Evolutionary conservation across 2,329 filamentous ascomycete species (phyloP).

Genomic region (Grosmannia clavigera): DNA sequence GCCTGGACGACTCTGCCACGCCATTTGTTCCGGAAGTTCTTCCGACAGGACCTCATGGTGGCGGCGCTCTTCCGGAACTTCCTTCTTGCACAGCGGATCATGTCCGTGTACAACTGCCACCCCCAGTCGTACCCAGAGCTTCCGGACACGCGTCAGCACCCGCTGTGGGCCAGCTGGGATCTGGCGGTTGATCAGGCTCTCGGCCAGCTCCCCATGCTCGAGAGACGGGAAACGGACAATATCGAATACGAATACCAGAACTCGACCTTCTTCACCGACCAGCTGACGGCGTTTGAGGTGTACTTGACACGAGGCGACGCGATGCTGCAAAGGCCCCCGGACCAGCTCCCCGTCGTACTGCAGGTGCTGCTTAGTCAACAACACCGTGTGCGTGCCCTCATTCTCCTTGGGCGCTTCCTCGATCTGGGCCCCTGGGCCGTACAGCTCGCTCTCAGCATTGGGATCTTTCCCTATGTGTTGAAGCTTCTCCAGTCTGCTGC

Average conservation of each 20-base stretch:
- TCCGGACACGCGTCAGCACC: constrained; percentile 91
- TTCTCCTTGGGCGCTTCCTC: constrained; percentile 83
- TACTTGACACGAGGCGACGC: constrained; percentile 75
- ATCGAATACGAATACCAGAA: constrained; percentile 85
- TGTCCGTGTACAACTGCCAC: constrained; percentile 92
- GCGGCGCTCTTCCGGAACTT: constrained; percentile 95
- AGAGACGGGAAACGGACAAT: constrained; percentile 61
- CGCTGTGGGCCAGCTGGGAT: constrained; percentile 96
- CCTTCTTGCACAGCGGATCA: constrained; percentile 83
- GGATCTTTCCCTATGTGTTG: constrained; percentile 97
- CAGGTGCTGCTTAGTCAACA: constrained; percentile 95
- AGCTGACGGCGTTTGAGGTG: constrained; percentile 92
- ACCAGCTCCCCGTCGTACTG: constrained; percentile 90
- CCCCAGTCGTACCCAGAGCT: constrained; percentile 83
- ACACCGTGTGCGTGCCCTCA: constrained; percentile 79
- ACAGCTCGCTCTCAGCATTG: constrained; percentile 93
- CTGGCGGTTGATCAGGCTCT: constrained; percentile 91
- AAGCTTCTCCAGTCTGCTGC: constrained; percentile 94
- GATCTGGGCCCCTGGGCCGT: constrained; percentile 97
- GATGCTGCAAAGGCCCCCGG: constrained; percentile 73
- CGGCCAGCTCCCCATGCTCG: constrained; percentile 74
- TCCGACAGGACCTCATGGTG: constrained; percentile 97
- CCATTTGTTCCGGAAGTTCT: constrained; percentile 89
- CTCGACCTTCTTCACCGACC: constrained; percentile 92
- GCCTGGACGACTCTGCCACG: constrained; percentile 93